Percentiles rank a stretch among this genome's conserved stretches.
These are phyloP conservation scores for Aphanomyces astaci DNA, from an alignment of 352 stramenopile genomes.

Conservation along the genomic window DNA sequence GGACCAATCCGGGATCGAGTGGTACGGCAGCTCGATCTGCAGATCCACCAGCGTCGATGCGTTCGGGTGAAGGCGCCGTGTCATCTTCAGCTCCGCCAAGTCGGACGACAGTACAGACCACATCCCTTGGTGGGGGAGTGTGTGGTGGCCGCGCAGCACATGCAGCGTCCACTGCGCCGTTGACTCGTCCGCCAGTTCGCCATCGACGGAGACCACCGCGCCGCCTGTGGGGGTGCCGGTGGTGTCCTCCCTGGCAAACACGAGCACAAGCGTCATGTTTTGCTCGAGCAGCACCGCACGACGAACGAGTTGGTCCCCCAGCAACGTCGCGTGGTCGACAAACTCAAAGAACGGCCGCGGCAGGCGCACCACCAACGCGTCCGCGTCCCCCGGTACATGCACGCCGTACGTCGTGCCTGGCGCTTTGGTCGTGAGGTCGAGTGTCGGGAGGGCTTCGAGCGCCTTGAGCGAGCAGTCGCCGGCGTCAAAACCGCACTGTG, in stretches of 20 bases:
- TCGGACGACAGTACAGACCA: background rate
- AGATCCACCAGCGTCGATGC: background rate
- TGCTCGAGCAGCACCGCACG: slow-evolving; percentile 65
- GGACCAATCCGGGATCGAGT: slow-evolving; percentile 7
- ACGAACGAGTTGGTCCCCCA: slow-evolving; percentile 59
- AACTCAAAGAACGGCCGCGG: slow-evolving; percentile 43
- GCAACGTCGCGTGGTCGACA: slow-evolving; percentile 44
- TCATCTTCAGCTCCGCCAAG: background rate
- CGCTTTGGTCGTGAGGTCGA: slow-evolving; percentile 40
- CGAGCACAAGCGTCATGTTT: slow-evolving; percentile 65
- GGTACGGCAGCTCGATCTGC: background rate
- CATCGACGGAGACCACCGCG: background rate
- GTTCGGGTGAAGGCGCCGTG: background rate
- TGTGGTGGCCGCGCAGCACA: background rate
- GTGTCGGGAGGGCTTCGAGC: slow-evolving; percentile 38
- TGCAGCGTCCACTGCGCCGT: background rate
- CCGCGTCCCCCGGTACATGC: slow-evolving; percentile 49
- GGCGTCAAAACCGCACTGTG: slow-evolving; percentile 72
- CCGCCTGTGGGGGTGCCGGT: background rate
- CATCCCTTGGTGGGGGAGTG: background rate
- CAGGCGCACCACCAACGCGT: slow-evolving; percentile 63
- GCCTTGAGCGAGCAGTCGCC: slow-evolving; percentile 57
- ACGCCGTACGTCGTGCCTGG: slow-evolving; percentile 35
- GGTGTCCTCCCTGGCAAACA: slow-evolving; percentile 59
- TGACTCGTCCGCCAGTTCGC: background rate